phyloP scores from a whole-genome alignment of 225 moss, liverwort and hornwort species.

The Lunularia cruciata region DNA sequence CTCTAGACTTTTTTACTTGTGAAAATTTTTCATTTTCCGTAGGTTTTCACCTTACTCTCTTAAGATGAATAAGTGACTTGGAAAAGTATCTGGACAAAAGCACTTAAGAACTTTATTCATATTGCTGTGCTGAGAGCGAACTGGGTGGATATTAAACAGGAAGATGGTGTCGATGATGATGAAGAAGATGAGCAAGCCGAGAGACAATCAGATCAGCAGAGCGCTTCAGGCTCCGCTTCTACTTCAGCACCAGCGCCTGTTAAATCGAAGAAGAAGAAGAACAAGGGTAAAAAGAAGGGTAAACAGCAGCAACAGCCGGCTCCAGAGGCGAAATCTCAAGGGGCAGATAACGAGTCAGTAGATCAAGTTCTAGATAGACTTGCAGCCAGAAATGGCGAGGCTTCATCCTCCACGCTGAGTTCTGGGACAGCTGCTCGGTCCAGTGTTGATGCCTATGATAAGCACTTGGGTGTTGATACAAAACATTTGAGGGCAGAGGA shows the following conservation, averaged over 20 bases:
- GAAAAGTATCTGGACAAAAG: not conserved
- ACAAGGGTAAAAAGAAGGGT: constrained; percentile 69
- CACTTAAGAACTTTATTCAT: not conserved
- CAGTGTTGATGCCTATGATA: constrained; percentile 24
- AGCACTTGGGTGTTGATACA: constrained; percentile 56
- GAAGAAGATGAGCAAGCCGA: constrained; percentile 44
- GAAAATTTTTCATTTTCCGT: not conserved
- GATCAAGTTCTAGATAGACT: constrained; percentile 69
- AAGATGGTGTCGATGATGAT: constrained; percentile 45
- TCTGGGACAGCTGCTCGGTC: constrained; percentile 1
- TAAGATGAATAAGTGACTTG: not conserved
- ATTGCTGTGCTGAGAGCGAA: not conserved
- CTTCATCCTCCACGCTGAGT: constrained; percentile 29
- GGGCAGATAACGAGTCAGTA: constrained; percentile 63
- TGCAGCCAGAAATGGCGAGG: constrained; percentile 49
- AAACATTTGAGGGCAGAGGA: constrained; percentile 76
- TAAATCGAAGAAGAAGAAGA: constrained; percentile 69
- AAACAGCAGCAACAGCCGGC: constrained; percentile 38
- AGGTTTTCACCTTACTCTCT: not conserved
- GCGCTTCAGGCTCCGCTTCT: constrained; percentile 41
- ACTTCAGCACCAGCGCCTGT: constrained; percentile 34
- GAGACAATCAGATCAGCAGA: constrained; percentile 37
- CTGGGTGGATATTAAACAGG: not conserved
- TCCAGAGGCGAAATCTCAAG: constrained; percentile 24
- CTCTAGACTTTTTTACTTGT: not conserved